phyloP scores from a whole-genome alignment of 371 early-diverging fungal species.

The Blastocladiella emersonii region DNA sequence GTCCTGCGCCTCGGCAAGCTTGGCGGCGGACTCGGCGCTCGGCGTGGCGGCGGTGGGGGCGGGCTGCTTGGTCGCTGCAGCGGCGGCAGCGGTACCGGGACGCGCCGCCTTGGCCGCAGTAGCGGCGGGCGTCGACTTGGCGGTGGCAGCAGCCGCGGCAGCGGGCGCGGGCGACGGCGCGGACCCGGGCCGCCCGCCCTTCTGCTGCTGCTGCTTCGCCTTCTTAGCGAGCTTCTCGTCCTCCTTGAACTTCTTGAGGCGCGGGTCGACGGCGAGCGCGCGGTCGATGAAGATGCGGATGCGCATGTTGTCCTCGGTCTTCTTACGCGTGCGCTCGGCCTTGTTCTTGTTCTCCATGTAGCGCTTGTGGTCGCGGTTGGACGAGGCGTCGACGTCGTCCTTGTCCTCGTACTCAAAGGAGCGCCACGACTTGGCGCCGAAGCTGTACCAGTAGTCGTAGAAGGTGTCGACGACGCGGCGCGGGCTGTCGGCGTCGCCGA shows the following conservation, averaged over 20 bases:
- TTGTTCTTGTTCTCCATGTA: slow-evolving; percentile 90
- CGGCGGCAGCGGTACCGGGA: too few species aligned
- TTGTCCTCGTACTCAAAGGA: slow-evolving; percentile 95
- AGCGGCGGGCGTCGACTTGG: too few species aligned
- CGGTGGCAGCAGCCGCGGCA: not conserved
- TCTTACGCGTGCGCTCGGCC: slow-evolving; percentile 74
- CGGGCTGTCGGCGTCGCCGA: slow-evolving; percentile 58
- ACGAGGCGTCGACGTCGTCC: slow-evolving; percentile 27
- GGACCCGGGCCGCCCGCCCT: not conserved
- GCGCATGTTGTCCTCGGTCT: slow-evolving; percentile 94
- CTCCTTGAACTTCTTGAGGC: slow-evolving; percentile 77
- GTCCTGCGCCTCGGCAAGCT: slow-evolving; percentile 36
- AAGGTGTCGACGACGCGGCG: slow-evolving; percentile 81
- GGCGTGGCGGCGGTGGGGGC: slow-evolving; percentile 14
- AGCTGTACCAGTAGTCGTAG: slow-evolving; percentile 83
- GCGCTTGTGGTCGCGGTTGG: slow-evolving; percentile 88
- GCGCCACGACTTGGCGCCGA: slow-evolving; percentile 83
- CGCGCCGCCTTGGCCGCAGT: too few species aligned
- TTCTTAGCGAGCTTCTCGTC: slow-evolving; percentile 48
- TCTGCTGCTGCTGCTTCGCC: not conserved
- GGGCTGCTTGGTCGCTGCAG: slow-evolving; percentile 10
- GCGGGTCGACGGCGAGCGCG: slow-evolving; percentile 73
- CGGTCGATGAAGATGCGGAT: slow-evolving; percentile 71
- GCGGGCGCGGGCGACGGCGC: not conserved
- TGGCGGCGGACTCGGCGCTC: not conserved